These are phyloP conservation scores for Phyllostachys edulis DNA, from an alignment of 176 grass and related monocot genomes.

Conservation along the genomic window DNA sequence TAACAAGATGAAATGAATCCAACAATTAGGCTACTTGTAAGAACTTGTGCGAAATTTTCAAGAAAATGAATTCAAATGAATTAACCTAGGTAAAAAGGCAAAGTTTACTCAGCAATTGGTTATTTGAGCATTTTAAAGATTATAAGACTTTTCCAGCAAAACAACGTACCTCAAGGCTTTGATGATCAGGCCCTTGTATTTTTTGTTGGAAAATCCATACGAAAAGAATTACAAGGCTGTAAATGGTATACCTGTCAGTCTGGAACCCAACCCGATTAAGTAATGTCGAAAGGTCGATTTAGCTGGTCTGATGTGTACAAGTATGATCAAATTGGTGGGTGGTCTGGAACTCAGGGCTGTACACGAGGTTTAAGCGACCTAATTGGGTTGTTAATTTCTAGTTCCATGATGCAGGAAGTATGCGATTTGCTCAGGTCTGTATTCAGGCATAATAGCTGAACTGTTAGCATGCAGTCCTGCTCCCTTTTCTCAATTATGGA, in stretches of 20 bases:
- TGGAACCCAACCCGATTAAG: background rate
- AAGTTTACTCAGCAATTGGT: background rate
- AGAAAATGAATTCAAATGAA: background rate
- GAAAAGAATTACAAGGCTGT: background rate
- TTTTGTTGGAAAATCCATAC: background rate
- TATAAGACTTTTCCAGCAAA: background rate
- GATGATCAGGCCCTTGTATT: too few species aligned
- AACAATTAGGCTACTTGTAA: conserved; percentile 2
- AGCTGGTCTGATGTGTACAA: background rate
- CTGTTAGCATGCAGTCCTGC: background rate
- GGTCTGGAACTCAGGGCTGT: background rate
- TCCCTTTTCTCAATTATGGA: background rate
- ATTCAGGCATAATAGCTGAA: background rate
- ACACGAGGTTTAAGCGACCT: background rate
- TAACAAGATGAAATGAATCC: conserved; percentile 20
- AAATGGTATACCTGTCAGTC: background rate
- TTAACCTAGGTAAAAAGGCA: background rate
- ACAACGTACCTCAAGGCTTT: background rate
- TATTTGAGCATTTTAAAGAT: background rate
- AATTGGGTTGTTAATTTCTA: background rate
- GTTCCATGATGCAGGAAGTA: background rate
- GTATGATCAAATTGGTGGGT: background rate
- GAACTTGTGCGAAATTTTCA: background rate
- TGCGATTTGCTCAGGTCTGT: background rate
- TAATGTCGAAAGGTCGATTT: background rate